Conservation (phyloP, 2,329 filamentous ascomycete genomes). For the Fusarium ramigenum region DNA sequence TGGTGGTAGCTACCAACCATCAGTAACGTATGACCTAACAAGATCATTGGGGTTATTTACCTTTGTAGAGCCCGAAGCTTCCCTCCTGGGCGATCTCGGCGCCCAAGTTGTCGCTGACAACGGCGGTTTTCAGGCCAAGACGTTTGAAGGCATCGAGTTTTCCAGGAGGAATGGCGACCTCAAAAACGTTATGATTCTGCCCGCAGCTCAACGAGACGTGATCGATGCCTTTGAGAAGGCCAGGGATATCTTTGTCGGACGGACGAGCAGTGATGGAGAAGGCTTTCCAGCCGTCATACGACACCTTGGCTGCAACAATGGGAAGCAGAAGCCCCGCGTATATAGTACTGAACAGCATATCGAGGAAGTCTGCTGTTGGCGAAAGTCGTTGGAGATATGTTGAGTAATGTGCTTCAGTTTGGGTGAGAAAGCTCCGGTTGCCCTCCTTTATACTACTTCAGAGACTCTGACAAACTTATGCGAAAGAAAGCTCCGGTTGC, state of each 20-base stretch:
- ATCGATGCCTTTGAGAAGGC: constrained; percentile 26
- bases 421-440: not conserved
- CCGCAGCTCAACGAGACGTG: constrained; percentile 42
- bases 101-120: constrained; percentile 40
- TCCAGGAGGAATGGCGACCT: constrained; percentile 41
- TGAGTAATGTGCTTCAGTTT: not conserved
- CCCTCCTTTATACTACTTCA: not conserved
- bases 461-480: not conserved
- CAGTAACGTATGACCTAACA: fast-evolving
- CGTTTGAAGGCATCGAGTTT: constrained; percentile 33
- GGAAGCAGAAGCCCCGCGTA: constrained; percentile 15
- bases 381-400: not conserved
- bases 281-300: constrained; percentile 42
- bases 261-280: constrained; percentile 36
- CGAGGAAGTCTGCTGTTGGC: not conserved
- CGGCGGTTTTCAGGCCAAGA: constrained; percentile 34
- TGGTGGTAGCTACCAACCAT: not conserved
- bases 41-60: not conserved
- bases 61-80: constrained; percentile 21
- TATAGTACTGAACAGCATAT: constrained; percentile 15
- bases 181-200: constrained; percentile 32
- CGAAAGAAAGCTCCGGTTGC: no score
- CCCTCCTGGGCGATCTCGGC: constrained; percentile 39
- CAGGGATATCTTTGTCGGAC: constrained; percentile 22
- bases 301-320: constrained; percentile 28